Conservation (phyloP, 495 filamentous ascomycete species). For the Lasiosphaeris hirsuta region DNA sequence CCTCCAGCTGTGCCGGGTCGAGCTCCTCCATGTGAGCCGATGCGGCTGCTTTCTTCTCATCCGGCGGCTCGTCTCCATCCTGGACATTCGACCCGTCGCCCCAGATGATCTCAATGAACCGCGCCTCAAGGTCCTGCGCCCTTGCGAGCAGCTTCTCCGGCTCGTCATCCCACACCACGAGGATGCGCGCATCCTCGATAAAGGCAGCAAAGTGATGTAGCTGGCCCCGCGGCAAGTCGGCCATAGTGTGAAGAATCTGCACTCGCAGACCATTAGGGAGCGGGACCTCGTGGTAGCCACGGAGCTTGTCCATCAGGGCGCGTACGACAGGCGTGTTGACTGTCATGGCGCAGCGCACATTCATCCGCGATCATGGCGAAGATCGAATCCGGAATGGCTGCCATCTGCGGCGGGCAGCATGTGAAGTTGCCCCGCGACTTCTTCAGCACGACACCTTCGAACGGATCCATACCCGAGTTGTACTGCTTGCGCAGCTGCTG, state of each 20-base stretch:
- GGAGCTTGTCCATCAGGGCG: slow-evolving; percentile 22
- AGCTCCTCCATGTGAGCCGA: slow-evolving; percentile 8
- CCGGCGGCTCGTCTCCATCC: slow-evolving; percentile 27
- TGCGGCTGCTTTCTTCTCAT: slow-evolving; percentile 33
- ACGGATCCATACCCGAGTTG: slow-evolving; percentile 47
- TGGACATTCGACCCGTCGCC: slow-evolving; percentile 38
- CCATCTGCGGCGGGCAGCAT: slow-evolving; percentile 54
- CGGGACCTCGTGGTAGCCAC: slow-evolving; percentile 48
- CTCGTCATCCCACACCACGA: slow-evolving; percentile 68
- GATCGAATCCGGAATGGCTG: slow-evolving; percentile 44
- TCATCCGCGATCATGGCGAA: slow-evolving; percentile 50
- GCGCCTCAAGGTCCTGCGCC: slow-evolving; percentile 46
- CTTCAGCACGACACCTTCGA: slow-evolving; percentile 61
- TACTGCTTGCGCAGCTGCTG: slow-evolving; percentile 58
- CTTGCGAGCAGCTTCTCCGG: slow-evolving; percentile 52
- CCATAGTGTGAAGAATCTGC: slow-evolving; percentile 56
- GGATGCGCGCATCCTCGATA: slow-evolving; percentile 50
- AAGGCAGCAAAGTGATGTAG: slow-evolving; percentile 70
- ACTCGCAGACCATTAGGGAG: slow-evolving; percentile 53
- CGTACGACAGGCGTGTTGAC: slow-evolving; percentile 31
- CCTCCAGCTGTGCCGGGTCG: slow-evolving; percentile 23
- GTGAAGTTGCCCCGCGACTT: slow-evolving; percentile 51
- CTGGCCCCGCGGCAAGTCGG: slow-evolving; percentile 52
- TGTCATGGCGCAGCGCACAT: slow-evolving; percentile 45
- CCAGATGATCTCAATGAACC: slow-evolving; percentile 57